Evolutionary conservation across 352 stramenopile genomes (phyloP), one percentile per base, ranked within the genome.

Genomic region (Pythium scleroteichum): DNA sequence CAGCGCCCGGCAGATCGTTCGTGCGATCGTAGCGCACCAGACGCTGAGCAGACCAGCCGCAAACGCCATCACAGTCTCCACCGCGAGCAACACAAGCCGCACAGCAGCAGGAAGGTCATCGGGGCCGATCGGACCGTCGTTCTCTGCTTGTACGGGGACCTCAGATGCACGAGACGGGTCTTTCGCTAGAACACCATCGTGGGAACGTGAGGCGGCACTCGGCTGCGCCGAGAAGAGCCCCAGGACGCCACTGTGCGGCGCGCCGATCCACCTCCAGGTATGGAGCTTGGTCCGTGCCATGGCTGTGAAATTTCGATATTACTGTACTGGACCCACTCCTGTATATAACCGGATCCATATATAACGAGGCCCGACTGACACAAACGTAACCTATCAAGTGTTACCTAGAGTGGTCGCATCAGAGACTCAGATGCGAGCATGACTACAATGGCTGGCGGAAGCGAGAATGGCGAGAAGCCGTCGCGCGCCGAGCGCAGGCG

Each of bases 261-360:
- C 53, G 53, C 60, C 60, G 12, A 68, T 46, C 60, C 60, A 68
- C 47, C 53, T 68, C 60, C 60, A 68, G 4, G 50, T 51, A 55
- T 61, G 59, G 29, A 27, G 33, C 1, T 63, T n/a, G 12, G 22
- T 33, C 19, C 19, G 44, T 20, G 2, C 14, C 32, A 46, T 47
- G 44, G 4, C 17, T n/a, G n/a, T n/a, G n/a, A n/a, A n/a, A n/a
- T n/a, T n/a, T n/a, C n/a, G n/a, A n/a, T n/a, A n/a, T n/a, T n/a
- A n/a, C n/a, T n/a, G n/a, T n/a, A n/a, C n/a, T n/a, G n/a, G n/a
- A n/a, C n/a, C n/a, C n/a, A n/a, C n/a, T n/a, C n/a, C n/a, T n/a
- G n/a, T n/a, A n/a, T n/a, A n/a, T n/a, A n/a, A n/a, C n/a, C n/a
- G 17, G 4, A 33, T 53, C 26, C 46, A 29, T 53, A 53, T 40